Percentiles rank a stretch among this genome's conserved stretches.
These are phyloP conservation scores for Actinidia chinensis DNA, from an alignment of 179 eudicot genomes.

Conservation along the genomic window DNA sequence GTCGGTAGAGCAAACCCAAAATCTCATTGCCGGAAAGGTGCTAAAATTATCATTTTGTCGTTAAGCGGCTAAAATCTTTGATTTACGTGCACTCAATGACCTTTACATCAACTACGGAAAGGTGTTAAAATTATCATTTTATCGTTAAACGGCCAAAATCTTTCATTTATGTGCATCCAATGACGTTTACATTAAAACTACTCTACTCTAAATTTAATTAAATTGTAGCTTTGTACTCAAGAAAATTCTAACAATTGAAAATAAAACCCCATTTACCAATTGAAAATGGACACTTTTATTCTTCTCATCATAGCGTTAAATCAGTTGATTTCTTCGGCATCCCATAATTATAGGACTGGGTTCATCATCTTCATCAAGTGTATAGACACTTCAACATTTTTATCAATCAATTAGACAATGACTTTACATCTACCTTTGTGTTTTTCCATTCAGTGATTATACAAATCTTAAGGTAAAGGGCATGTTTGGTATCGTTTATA, in stretches of 20 bases:
- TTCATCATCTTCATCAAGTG: background rate
- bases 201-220: too few species aligned
- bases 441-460: background rate
- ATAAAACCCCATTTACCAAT: background rate
- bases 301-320: background rate
- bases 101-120: background rate
- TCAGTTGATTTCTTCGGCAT: background rate
- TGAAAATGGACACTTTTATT: background rate
- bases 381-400: conserved; percentile 13
- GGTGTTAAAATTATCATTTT: background rate
- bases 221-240: too few species aligned
- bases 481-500: too few species aligned
- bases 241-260: too few species aligned
- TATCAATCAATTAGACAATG: background rate
- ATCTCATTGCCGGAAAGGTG: background rate
- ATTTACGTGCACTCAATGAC: too few species aligned
- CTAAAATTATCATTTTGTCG: background rate
- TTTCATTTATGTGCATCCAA: too few species aligned
- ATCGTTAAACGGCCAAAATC: too few species aligned
- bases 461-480: background rate
- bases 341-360: background rate
- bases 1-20: background rate
- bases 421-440: background rate
- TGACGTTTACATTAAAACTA: too few species aligned
- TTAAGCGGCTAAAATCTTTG: too few species aligned